Conservation (phyloP, 1,284 basidiomycete genomes). For the Cryptococcus jaspeensis region DNA sequence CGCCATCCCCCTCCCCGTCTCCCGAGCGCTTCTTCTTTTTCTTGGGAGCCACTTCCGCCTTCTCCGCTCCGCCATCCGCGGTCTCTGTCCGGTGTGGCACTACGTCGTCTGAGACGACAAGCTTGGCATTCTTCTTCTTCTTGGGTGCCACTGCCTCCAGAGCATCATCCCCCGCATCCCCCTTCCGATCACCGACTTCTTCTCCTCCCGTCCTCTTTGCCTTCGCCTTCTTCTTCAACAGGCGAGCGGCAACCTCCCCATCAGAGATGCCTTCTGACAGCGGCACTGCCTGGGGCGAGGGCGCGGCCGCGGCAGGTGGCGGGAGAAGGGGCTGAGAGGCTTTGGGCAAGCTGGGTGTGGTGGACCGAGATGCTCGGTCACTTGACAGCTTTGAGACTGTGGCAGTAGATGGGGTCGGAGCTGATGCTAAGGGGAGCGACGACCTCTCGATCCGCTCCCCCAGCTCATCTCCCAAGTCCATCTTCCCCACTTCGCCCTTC, state of each 20-base stretch:
- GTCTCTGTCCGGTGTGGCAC: not conserved
- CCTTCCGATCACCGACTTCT: not conserved
- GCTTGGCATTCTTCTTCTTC: not conserved
- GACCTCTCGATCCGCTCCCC: constrained; percentile 16
- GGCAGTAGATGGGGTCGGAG: not conserved
- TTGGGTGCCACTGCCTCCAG: too few relatives aligned
- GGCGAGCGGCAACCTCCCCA: too few relatives aligned
- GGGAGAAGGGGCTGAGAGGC: not conserved
- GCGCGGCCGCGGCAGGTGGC: not conserved
- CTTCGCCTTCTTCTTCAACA: not conserved
- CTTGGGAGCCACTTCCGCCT: not conserved
- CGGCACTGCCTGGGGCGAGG: not conserved
- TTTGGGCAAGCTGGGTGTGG: not conserved
- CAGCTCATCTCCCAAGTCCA: constrained; percentile 5
- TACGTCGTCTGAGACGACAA: not conserved
- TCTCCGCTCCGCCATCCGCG: not conserved
- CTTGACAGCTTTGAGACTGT: not conserved
- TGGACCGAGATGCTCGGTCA: not conserved
- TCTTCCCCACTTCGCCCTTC: not conserved
- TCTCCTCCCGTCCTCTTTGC: not conserved
- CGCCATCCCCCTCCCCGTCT: not conserved
- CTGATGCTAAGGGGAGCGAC: not conserved
- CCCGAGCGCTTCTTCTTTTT: constrained; percentile 3
- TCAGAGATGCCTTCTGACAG: not conserved
- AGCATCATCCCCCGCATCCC: not conserved